Conservation (phyloP, 169 alveolate genomes). For the Perkinsus marinus region DNA sequence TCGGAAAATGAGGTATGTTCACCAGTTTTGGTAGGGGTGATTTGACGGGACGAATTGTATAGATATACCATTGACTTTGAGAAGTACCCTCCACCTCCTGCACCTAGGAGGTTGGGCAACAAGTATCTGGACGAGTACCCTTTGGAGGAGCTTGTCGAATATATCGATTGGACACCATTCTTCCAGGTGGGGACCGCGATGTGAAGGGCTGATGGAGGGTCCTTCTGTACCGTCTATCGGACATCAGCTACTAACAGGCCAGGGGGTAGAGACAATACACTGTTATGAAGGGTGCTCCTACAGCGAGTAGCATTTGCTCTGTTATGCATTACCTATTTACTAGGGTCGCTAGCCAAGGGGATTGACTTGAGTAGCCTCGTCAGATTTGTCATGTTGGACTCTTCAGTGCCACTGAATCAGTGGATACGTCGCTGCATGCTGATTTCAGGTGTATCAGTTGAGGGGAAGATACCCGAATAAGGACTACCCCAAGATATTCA, state of each 20-base stretch:
- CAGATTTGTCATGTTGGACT: too few species aligned
- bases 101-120: conserved; percentile 26
- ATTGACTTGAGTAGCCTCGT: too few species aligned
- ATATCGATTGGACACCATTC: conserved; percentile 45
- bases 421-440: not conserved
- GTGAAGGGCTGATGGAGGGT: not conserved
- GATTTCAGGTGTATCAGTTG: conserved; percentile 5
- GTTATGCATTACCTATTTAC: too few species aligned
- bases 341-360: too few species aligned
- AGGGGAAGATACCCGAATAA: conserved; percentile 46
- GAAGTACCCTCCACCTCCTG: not conserved
- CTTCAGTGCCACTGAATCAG: too few species aligned
- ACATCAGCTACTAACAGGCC: too few species aligned
- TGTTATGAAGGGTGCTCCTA: too few species aligned
- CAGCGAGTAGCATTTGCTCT: too few species aligned
- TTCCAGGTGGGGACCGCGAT: conserved; percentile 23
- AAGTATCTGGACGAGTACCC: conserved; percentile 10
- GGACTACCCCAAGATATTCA: conserved; percentile 36
- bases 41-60: not conserved
- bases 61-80: not conserved
- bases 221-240: too few species aligned
- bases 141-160: conserved; percentile 18
- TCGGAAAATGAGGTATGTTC: conserved; percentile 14
- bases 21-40: not conserved
- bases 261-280: too few species aligned